Conservation (phyloP, 805 yeast genomes). For the Cyberlindnera maclurae region DNA sequence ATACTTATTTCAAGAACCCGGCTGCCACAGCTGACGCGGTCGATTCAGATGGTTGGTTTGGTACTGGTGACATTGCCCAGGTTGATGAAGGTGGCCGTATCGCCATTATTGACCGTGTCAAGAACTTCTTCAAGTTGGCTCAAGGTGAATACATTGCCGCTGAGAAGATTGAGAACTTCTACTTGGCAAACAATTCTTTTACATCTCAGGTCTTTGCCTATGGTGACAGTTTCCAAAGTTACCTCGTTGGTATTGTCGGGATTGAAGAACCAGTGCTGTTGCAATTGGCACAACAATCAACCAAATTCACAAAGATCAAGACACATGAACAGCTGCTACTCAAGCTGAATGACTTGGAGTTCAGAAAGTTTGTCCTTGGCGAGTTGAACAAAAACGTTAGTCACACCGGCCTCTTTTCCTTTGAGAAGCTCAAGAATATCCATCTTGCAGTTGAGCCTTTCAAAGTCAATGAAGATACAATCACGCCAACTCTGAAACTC, state of each 20-base stretch:
- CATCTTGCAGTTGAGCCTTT: slow-evolving; percentile 44
- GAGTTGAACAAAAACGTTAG: slow-evolving; percentile 32
- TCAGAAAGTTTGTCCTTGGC: slow-evolving; percentile 30
- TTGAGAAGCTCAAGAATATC: slow-evolving; percentile 45
- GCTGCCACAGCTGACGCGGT: slow-evolving; percentile 47
- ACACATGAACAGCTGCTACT: slow-evolving; percentile 19
- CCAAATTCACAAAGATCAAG: slow-evolving; percentile 9
- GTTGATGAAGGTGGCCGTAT: slow-evolving; percentile 48
- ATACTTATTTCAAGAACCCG: slow-evolving; percentile 47
- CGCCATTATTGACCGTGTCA: slow-evolving; percentile 63
- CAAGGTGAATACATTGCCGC: slow-evolving; percentile 71
- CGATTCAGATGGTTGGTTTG: slow-evolving; percentile 56
- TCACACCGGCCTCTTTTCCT: slow-evolving; percentile 35
- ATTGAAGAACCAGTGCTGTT: slow-evolving; percentile 39
- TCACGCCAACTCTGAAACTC: slow-evolving; percentile 53
- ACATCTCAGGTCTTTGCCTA: slow-evolving; percentile 51
- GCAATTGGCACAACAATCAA: slow-evolving; percentile 12
- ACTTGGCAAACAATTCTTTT: slow-evolving; percentile 44
- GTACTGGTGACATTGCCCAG: slow-evolving; percentile 59
- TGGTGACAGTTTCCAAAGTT: slow-evolving; percentile 54
- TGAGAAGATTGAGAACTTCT: slow-evolving; percentile 63
- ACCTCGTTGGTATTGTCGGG: slow-evolving; percentile 56
- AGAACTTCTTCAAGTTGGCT: slow-evolving; percentile 66
- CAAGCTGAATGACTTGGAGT: slow-evolving; percentile 25
- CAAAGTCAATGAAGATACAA: slow-evolving; percentile 41